Percentiles rank a stretch among this genome's conserved stretches.
These are phyloP conservation scores for Colletotrichum liriopes DNA, from an alignment of 2,329 filamentous ascomycete species.

Conservation along the genomic window DNA sequence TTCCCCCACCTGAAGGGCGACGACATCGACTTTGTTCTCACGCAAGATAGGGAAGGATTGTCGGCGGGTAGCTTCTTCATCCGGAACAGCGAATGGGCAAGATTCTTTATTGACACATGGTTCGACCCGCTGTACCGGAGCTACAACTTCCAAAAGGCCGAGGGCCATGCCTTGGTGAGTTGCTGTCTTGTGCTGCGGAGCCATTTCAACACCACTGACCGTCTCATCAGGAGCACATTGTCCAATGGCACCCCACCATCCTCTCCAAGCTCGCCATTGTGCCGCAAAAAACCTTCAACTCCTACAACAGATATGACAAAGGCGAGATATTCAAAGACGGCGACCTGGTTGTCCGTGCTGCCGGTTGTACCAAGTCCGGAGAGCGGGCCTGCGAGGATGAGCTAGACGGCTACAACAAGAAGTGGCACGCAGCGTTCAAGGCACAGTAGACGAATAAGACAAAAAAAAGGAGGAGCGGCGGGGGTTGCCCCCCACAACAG, in stretches of 20 bases:
- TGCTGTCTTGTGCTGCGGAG: neutral
- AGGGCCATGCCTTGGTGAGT: constrained; percentile 88
- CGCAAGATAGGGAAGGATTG: constrained; percentile 87
- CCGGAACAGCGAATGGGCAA: constrained; percentile 89
- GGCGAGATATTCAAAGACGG: constrained; percentile 82
- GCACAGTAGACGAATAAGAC: constrained; percentile 48
- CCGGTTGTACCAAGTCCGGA: constrained; percentile 75
- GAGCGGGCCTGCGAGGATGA: constrained; percentile 80
- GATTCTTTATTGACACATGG: constrained; percentile 95
- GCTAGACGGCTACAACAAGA: constrained; percentile 68
- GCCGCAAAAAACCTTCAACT: constrained; percentile 88
- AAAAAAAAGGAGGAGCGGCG: constrained; percentile 55
- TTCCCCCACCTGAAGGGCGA: constrained; percentile 85
- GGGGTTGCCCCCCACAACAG: constrained; percentile 1
- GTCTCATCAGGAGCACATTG: constrained; percentile 79
- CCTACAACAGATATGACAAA: constrained; percentile 74
- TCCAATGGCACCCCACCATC: constrained; percentile 97
- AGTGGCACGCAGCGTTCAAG: constrained; percentile 65
- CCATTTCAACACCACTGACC: constrained; percentile 2
- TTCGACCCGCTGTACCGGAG: constrained; percentile 93
- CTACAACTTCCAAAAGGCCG: constrained; percentile 97
- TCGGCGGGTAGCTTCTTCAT: constrained; percentile 84
- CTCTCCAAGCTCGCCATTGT: constrained; percentile 90
- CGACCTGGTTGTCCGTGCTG: constrained; percentile 87
- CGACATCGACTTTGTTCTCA: constrained; percentile 85